Percentiles rank a stretch among this genome's conserved stretches.
Evolutionary conservation across 1,139 yeast species (phyloP).

Genomic region (Magnusiomyces fungicola): DNA sequence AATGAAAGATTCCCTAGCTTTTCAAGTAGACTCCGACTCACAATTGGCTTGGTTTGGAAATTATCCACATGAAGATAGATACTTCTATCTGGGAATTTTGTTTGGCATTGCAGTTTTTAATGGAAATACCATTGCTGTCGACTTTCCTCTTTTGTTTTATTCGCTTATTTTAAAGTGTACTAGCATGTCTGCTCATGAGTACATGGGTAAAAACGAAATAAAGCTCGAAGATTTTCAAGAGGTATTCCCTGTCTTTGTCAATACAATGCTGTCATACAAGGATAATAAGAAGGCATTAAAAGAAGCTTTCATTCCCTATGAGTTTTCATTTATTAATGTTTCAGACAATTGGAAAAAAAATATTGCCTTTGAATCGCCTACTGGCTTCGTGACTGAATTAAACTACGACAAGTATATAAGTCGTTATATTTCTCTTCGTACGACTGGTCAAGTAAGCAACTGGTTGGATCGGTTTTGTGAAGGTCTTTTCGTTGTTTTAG

Average conservation of each 20-base stretch:
- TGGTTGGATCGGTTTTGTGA: neutral
- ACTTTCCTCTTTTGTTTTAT: slow-evolving; percentile 24
- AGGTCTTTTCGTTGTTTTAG: neutral
- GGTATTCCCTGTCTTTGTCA: slow-evolving; percentile 6
- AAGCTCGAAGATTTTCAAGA: slow-evolving; percentile 13
- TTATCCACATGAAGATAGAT: slow-evolving; percentile 14
- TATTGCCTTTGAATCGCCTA: neutral
- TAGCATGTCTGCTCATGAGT: neutral
- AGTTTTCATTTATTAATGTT: neutral
- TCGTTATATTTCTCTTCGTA: too few relatives aligned
- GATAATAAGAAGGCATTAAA: too few relatives aligned
- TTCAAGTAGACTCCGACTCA: slow-evolving; percentile 18
- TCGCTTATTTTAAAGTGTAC: neutral
- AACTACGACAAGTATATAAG: neutral
- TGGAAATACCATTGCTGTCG: slow-evolving; percentile 25
- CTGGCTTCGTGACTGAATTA: neutral
- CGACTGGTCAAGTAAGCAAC: too few relatives aligned
- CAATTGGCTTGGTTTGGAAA: slow-evolving; percentile 24
- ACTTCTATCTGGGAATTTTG: slow-evolving; percentile 21
- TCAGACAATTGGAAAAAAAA: neutral
- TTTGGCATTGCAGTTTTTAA: slow-evolving; percentile 28
- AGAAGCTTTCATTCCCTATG: neutral
- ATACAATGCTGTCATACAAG: neutral
- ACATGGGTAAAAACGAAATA: neutral
- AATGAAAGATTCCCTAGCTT: slow-evolving; percentile 15